Evolutionary conservation across 495 filamentous ascomycete species (phyloP), one percentile per base, ranked within the genome.

Genomic region (Tetracladium setigerum): DNA sequence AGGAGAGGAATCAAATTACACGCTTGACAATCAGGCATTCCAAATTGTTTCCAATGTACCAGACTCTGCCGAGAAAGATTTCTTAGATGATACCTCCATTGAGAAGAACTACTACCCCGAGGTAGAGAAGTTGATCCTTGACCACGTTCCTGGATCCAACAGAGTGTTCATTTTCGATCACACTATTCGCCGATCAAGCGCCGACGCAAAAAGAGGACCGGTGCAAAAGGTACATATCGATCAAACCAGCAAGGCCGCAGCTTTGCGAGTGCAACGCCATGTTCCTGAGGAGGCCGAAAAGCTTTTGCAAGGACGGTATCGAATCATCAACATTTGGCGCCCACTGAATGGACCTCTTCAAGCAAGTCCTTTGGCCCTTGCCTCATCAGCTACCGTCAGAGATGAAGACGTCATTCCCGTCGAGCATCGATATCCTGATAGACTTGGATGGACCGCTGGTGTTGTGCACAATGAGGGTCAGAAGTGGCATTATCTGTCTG

Each of bases 251-350:
- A 47, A 56, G n/a, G 83, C 84, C 0, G 77, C 82, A 0, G 69
- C 56, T 14, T 65, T 73, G 51, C 84, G 89, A 27, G 83, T 94
- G 18, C 63, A 67, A 0, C 69, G 71, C 0, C 89, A 95, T 62
- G 47, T 83, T 4, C 57, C 71, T 0, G 72, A 75, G 8, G 67
- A 76, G 3, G 79, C 84, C 0, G 74, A 76, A 9, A 53, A 54
- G 17, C 67, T 88, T 0, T 68, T 86, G 0, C 46, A 68, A 11
- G 76, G 73, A 1, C 74, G 88, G 0, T 86, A 84, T 67, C 77
- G 87, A 38, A 87, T 95, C 53, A 73, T 95, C 53, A 95, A 95
- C 58, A 83, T 95, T 10, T 95, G 89, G 89, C 72, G 87, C 0
- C 83, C 88, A 0, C 64, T 95, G 10, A 86, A 83, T 55, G 73